Conservation (phyloP, 2,329 filamentous ascomycete genomes). For the Leptographium galeiforme region DNA sequence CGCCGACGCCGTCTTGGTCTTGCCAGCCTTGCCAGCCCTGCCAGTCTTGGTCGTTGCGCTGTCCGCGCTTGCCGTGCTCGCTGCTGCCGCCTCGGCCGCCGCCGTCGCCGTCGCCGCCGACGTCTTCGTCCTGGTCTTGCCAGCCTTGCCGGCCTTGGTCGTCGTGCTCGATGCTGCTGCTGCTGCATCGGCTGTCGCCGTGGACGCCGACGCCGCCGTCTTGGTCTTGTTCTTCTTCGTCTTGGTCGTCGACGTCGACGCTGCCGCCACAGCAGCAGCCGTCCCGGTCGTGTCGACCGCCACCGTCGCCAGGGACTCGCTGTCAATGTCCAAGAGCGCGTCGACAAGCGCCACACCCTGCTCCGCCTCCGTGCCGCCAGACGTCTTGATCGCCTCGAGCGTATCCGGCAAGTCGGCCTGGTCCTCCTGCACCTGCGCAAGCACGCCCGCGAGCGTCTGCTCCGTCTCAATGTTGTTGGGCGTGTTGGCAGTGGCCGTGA, state of each 20-base stretch:
- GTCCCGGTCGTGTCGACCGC: not conserved
- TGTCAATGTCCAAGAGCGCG: constrained; percentile 15
- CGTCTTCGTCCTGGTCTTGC: no score
- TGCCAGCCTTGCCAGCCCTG: not conserved
- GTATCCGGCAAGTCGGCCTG: constrained; percentile 34
- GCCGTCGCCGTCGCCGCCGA: not conserved
- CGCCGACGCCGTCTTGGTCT: not conserved
- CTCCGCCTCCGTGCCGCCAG: constrained; percentile 16
- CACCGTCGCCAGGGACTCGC: constrained; percentile 2
- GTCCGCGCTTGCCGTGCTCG: not conserved
- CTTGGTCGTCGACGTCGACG: not conserved
- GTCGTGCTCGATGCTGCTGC: not conserved
- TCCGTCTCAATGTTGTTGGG: constrained; percentile 31
- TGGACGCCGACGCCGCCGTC: not conserved
- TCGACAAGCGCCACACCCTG: constrained; percentile 19
- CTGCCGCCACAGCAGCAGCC: not conserved
- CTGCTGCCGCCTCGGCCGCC: not conserved
- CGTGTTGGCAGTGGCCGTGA: constrained; percentile 25
- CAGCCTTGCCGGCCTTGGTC: not conserved
- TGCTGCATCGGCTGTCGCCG: not conserved
- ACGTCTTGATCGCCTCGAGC: constrained; percentile 31
- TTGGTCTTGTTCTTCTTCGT: not conserved
- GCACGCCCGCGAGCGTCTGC: constrained; percentile 29
- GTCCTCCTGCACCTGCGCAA: constrained; percentile 35
- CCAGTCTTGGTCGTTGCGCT: not conserved